phyloP scores from a whole-genome alignment of 2,329 filamentous ascomycete genomes.

The Emmonsiellopsis sp. region DNA sequence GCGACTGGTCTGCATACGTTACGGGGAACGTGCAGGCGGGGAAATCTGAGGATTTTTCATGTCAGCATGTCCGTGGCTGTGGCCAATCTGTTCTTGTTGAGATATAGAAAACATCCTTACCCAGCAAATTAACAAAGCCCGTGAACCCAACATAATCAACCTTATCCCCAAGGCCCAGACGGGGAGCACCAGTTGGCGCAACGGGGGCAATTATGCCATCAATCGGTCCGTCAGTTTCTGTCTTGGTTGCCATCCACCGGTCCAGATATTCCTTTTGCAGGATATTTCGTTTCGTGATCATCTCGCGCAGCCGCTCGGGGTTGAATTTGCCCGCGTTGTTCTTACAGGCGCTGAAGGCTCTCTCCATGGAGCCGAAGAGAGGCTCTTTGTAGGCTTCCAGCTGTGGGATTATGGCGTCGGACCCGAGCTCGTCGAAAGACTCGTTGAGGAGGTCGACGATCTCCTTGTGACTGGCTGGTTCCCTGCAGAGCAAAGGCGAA shows the following conservation, averaged over 20 bases:
- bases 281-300: conserved; percentile 18
- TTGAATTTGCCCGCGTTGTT: conserved; percentile 10
- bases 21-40: conserved; percentile 15
- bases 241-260: conserved; percentile 14
- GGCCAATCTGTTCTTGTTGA: too few relatives aligned
- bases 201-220: conserved; percentile 13
- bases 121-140: conserved; percentile 18
- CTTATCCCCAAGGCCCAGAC: conserved; percentile 17
- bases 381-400: conserved; percentile 19
- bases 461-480: conserved; percentile 22
- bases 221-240: conserved; percentile 9
- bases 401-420: conserved; percentile 23
- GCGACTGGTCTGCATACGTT: conserved; percentile 12
- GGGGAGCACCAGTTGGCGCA: conserved; percentile 9
- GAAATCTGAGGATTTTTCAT: conserved; percentile 16
- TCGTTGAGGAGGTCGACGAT: conserved; percentile 19
- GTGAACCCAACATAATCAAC: conserved; percentile 19
- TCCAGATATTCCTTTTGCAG: conserved; percentile 15
- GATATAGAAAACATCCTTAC: conserved; percentile 6
- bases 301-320: conserved; percentile 19
- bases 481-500: conserved; percentile 10
- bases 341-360: conserved; percentile 3
- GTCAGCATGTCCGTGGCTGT: too few relatives aligned
- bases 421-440: conserved; percentile 24
- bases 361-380: conserved; percentile 13